Base-by-base conservation (phyloP, 2,329 filamentous ascomycete genomes). In the Microdochium paspali region DNA sequence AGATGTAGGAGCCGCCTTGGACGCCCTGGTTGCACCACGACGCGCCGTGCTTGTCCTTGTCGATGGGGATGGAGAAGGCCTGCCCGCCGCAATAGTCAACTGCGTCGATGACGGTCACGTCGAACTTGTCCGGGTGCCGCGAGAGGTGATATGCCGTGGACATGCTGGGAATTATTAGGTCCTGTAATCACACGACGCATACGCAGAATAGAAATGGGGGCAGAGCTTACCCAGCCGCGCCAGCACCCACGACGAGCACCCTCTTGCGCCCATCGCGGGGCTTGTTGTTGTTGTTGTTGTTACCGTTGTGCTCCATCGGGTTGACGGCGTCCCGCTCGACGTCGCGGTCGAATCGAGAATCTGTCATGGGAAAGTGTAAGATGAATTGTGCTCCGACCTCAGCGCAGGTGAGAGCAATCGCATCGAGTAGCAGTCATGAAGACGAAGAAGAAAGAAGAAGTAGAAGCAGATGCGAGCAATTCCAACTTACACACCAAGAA, bases 11-110 rank as follows among this genome's bases (percentile, higher is more conserved):
- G 31, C 76, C 76, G 42, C 76, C 76, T 51, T 80, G 76, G 1
- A 79, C 79, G 45, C 79, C 79, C 53, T 82, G 77, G 54, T 82
- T 82, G 54, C 79, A 68, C 77, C 77, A 82, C 47, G 71, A 73
- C 3, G 78, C 76, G n/a, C 77, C 78, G 56, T 80, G 70, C 40
- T 70, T 72, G 28, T 74, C 63, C 56, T 79, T 77, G 55, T 82
- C 73, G 15, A 83, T 60, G 15, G 74, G 73, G 42, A 82, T 80
- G 3, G 77, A 80, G 60, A 80, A 82, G 1, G 79, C 79, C 57
- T 83, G 79, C 0, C 79, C 79, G 47, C 79, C 79, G 55, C 78
- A 80, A 56, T 79, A 79, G 56, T 77, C 67, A 7, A 73, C 72
- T 2, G 76, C 73, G 47, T 78, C 75, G 49, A 79, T 69, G 28